Evolutionary conservation across 371 early-diverging fungal genomes (phyloP).

Genomic region (Rhizomucor pusillus): DNA sequence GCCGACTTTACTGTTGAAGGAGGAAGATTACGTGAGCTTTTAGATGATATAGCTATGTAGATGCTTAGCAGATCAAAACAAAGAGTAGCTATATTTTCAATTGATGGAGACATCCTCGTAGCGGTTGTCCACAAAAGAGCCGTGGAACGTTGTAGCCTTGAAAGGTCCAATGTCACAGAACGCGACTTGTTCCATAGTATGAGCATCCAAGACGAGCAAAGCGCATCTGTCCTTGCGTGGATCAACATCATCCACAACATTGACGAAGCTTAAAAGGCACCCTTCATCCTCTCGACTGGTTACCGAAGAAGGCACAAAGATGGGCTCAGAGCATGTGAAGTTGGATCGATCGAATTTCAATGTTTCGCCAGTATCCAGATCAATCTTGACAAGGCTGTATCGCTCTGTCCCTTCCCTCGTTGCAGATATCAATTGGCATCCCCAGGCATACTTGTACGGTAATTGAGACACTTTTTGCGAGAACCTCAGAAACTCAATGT

Average conservation of each 20-base stretch:
- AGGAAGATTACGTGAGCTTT: no score
- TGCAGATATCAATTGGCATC: slow-evolving; percentile 28
- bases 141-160: slow-evolving; percentile 55
- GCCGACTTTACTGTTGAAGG: no score
- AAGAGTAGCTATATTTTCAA: not conserved
- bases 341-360: slow-evolving; percentile 24
- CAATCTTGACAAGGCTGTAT: slow-evolving; percentile 39
- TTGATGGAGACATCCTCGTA: not conserved
- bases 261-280: slow-evolving; percentile 51
- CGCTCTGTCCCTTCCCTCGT: slow-evolving; percentile 5
- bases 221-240: slow-evolving; percentile 35
- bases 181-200: slow-evolving; percentile 49
- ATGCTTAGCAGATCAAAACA: no score
- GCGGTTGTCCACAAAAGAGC: slow-evolving; percentile 34
- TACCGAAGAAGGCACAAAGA: slow-evolving; percentile 60
- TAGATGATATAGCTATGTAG: no score
- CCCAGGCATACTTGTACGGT: slow-evolving; percentile 47
- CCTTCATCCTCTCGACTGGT: slow-evolving; percentile 58
- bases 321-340: slow-evolving; percentile 57
- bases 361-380: slow-evolving; percentile 20
- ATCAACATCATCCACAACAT: slow-evolving; percentile 14
- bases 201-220: slow-evolving; percentile 58
- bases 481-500: slow-evolving; percentile 50
- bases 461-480: slow-evolving; percentile 7
- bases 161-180: slow-evolving; percentile 44